Conservation (phyloP, 352 stramenopile genomes). For the Phytophthora pistaciae region DNA sequence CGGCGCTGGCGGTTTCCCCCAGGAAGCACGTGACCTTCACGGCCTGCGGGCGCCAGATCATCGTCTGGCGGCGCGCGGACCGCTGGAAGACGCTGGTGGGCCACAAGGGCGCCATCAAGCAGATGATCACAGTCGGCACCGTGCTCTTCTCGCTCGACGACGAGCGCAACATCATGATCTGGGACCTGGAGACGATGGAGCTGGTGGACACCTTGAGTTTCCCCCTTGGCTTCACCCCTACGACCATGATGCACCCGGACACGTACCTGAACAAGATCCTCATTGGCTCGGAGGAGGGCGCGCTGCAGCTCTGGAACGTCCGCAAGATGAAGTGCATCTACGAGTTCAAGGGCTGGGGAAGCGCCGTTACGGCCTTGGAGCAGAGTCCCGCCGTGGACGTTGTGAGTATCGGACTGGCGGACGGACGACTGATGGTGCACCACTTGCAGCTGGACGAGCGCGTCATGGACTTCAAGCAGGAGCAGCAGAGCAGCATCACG, state of each 20-base stretch:
- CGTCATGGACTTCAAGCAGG: constrained; percentile 84
- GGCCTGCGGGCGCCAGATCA: constrained; percentile 73
- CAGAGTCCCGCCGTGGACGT: constrained; percentile 92
- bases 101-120: constrained; percentile 68
- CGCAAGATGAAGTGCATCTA: constrained; percentile 91
- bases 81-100: constrained; percentile 62
- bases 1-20: constrained; percentile 63
- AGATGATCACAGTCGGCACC: constrained; percentile 57
- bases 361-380: constrained; percentile 77
- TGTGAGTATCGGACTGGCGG: constrained; percentile 84
- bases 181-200: constrained; percentile 75
- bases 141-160: constrained; percentile 83
- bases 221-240: constrained; percentile 64
- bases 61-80: constrained; percentile 78
- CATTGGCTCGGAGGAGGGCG: constrained; percentile 84
- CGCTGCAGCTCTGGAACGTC: constrained; percentile 93
- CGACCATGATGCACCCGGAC: constrained; percentile 88
- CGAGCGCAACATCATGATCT: constrained; percentile 57
- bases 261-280: constrained; percentile 97
- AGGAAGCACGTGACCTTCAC: constrained; percentile 85
- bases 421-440: constrained; percentile 87
- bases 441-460: constrained; percentile 88
- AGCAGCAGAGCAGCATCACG: constrained; percentile 85
- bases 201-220: constrained; percentile 69
- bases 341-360: constrained; percentile 80